Conservation (phyloP, 345 rosid species). For the Eucalyptus coolabah region DNA sequence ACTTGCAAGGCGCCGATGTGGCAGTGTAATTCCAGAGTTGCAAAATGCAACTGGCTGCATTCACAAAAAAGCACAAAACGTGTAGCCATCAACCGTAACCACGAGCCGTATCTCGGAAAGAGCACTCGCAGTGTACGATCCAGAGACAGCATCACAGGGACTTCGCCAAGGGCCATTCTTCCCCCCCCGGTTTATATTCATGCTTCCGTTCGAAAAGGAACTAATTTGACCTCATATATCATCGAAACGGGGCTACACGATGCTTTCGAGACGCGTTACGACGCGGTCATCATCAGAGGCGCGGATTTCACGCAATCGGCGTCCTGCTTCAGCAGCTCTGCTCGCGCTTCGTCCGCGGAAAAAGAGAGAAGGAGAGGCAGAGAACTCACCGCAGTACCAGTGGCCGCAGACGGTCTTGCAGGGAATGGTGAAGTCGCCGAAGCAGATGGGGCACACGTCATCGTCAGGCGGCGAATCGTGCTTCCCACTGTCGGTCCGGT, state of each 20-base stretch:
- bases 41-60: slow-evolving; percentile 68
- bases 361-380: no score
- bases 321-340: not conserved
- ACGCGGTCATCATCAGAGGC: not conserved
- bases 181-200: not conserved
- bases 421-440: slow-evolving; percentile 50
- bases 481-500: not conserved
- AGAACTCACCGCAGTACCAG: slow-evolving; percentile 80
- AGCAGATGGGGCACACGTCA: slow-evolving; percentile 82
- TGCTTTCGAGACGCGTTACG: not conserved
- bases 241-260: not conserved
- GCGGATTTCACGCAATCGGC: not conserved
- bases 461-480: slow-evolving; percentile 44
- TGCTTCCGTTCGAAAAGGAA: not conserved
- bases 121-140: not conserved
- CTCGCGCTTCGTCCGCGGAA: not conserved
- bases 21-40: slow-evolving; percentile 84
- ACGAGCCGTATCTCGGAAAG: not conserved
- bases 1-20: slow-evolving; percentile 69
- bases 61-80: not conserved
- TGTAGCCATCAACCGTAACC: not conserved
- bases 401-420: slow-evolving; percentile 78
- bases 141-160: not conserved
- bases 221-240: not conserved
- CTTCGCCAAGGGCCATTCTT: not conserved